phyloP scores from a whole-genome alignment of 805 yeast species.

The Yamadazyma sp. region DNA sequence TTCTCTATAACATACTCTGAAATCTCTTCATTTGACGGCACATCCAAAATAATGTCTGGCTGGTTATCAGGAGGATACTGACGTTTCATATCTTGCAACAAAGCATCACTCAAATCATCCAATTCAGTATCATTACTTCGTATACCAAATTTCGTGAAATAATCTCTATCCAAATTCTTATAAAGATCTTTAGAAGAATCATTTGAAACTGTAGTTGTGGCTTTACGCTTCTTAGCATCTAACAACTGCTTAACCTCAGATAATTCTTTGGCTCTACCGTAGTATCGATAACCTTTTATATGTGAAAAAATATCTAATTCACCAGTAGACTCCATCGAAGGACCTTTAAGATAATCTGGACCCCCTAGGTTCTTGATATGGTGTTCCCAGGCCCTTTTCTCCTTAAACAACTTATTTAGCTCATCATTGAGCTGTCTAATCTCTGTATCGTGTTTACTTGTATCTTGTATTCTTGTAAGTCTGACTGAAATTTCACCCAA shows the following conservation, averaged over 20 bases:
- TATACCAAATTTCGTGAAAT: background rate
- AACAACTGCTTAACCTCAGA: constrained; percentile 55
- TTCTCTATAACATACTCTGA: constrained; percentile 45
- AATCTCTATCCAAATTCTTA: constrained; percentile 5
- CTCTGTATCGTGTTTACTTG: constrained; percentile 50
- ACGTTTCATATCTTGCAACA: constrained; percentile 1
- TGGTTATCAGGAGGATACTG: too few relatives aligned
- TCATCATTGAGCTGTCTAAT: constrained; percentile 73
- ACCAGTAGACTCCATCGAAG: constrained; percentile 18
- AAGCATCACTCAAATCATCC: constrained; percentile 1
- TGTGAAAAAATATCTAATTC: constrained; percentile 6
- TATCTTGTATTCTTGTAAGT: constrained; percentile 63
- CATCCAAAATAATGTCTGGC: too few relatives aligned
- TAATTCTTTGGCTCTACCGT: constrained; percentile 79
- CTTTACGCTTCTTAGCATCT: constrained; percentile 14
- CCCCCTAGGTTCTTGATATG: constrained; percentile 73
- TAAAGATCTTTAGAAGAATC: background rate
- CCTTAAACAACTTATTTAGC: constrained; percentile 62
- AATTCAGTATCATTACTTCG: too few relatives aligned
- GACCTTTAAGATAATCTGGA: constrained; percentile 50
- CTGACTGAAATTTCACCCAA: constrained; percentile 60
- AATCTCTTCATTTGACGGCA: constrained; percentile 29
- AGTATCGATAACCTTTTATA: constrained; percentile 63
- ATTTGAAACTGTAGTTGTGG: constrained; percentile 5
- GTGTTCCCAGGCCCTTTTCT: constrained; percentile 75